Evolutionary conservation across 1,284 basidiomycete genomes (phyloP).

Genomic region (Coniophora puteana): DNA sequence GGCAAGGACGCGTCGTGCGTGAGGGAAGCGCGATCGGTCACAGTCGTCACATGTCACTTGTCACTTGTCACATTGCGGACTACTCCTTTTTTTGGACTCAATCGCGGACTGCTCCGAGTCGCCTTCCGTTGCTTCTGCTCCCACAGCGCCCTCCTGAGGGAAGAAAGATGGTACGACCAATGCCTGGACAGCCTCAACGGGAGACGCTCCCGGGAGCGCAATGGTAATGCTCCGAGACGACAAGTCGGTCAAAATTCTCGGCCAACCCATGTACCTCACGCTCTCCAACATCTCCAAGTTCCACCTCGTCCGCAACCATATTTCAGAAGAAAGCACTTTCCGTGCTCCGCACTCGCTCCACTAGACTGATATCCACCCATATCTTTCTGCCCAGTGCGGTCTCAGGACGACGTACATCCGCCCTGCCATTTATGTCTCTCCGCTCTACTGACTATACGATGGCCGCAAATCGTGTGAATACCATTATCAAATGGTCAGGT

Average conservation of each 20-base stretch:
- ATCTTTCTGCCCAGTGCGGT: conserved; percentile 81
- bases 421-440: conserved; percentile 82
- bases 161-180: conserved; percentile 42
- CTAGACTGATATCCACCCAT: conserved; percentile 88
- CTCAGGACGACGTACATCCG: conserved; percentile 90
- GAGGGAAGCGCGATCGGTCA: too few relatives aligned
- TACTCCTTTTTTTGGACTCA: too few relatives aligned
- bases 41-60: too few relatives aligned
- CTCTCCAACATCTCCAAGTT: conserved; percentile 84
- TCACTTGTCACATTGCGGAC: too few relatives aligned
- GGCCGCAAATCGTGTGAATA: too few relatives aligned
- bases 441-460: too few relatives aligned
- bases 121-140: too few relatives aligned
- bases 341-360: conserved; percentile 83
- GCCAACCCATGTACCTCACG: conserved; percentile 86
- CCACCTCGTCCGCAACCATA: conserved; percentile 82
- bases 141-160: conserved; percentile 43
- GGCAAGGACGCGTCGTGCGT: too few relatives aligned
- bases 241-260: conserved; percentile 52
- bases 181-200: conserved; percentile 56
- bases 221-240: conserved; percentile 41
- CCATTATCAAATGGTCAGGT: too few relatives aligned
- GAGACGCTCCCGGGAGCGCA: conserved; percentile 62
- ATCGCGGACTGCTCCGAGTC: too few relatives aligned
- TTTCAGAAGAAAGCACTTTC: conserved; percentile 87